Evolutionary conservation across 139 green algal genomes (phyloP), one percentile per base, ranked within the genome.

Genomic region (Chlamydomonas incerta): DNA sequence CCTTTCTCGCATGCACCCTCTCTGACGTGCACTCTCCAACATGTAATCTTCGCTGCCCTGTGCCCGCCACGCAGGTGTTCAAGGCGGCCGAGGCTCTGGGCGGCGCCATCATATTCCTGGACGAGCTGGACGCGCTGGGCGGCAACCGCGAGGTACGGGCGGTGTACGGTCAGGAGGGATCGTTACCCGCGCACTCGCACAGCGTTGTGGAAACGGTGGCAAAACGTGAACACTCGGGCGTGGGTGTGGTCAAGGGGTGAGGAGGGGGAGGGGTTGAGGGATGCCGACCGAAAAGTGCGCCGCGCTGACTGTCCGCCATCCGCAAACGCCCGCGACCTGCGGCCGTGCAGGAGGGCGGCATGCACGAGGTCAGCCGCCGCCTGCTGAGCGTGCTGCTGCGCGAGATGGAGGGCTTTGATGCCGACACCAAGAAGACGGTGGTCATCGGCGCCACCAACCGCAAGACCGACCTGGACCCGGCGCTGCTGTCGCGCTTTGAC

Each of bases 381-480:
- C 60, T 98, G 79, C 91, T 99, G 75, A 94, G 93, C 0, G 97
- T 99, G 83, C 93, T 99, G 87, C 89, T 99, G 74, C 90, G 96
- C 24, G 91, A 98, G 87, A 91, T 98, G 72, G 92, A 97, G 62
- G 96, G 91, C 63, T 94, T 94, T 75, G 88, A 92, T n/a, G 73
- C 83, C 33, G 81, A 77, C 33, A 74, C 63, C n/a, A 88, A 75
- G 60, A 72, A 80, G 15, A 89, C 80, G 3, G 90, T 99, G 3
- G 89, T 98, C 23, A 96, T 99, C 21, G 96, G 92, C 0, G 96
- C 96, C 41, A 99, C 96, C 76, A 98, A 99, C 91, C 87, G 96
- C 26, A 93, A 94, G 52, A 69, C 94, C 74, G 96, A 99, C 89
- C 83, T 99, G 28, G 96, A 99, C 83, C 86, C 96, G 0, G 96